A percentile compares a stretch with the other conserved stretches of the same genome.
Evolutionary conservation across 129 eudicot genomes (phyloP).

Genomic region (Helichrysum umbraculigerum): DNA sequence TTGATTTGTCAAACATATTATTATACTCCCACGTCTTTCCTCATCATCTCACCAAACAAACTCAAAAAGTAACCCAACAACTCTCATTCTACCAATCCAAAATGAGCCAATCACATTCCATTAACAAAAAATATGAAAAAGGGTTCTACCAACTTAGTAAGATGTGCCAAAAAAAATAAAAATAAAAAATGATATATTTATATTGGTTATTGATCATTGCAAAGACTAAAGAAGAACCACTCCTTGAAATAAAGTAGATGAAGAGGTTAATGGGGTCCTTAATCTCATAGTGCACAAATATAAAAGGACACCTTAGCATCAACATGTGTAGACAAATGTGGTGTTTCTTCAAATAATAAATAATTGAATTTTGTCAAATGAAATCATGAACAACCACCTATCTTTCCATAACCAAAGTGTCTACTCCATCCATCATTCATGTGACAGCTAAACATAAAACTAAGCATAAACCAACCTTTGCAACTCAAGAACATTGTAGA

Average conservation of each 20-base stretch:
- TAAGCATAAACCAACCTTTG: constrained; percentile 13
- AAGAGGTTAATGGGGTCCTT: constrained; percentile 35
- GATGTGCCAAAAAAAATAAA: constrained; percentile 25
- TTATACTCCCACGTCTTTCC: constrained; percentile 18
- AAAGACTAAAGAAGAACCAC: constrained; percentile 23
- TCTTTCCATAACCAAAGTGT: constrained; percentile 36
- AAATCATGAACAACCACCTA: constrained; percentile 28
- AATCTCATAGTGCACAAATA: constrained; percentile 14
- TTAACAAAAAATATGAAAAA: constrained; percentile 21
- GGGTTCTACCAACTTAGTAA: constrained; percentile 37
- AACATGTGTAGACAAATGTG: constrained; percentile 19
- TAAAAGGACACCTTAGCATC: constrained; percentile 30
- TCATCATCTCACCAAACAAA: constrained; percentile 39
- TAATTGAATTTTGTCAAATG: constrained; percentile 25
- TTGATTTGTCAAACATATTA: constrained; percentile 15
- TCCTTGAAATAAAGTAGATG: constrained; percentile 27
- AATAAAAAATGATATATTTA: no score
- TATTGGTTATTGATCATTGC: constrained; percentile 28
- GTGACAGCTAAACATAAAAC: constrained; percentile 30
- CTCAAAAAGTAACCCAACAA: constrained; percentile 28
- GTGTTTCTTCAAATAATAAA: constrained; percentile 23
- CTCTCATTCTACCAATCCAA: constrained; percentile 33
- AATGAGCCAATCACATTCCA: constrained; percentile 30
- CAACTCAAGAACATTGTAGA: constrained; percentile 35
- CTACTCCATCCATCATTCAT: constrained; percentile 34